Percentiles rank a stretch among this genome's conserved stretches.
These are phyloP conservation scores for Tolypocladium ovalisporum DNA, from an alignment of 2,329 filamentous ascomycete species.

Conservation along the genomic window DNA sequence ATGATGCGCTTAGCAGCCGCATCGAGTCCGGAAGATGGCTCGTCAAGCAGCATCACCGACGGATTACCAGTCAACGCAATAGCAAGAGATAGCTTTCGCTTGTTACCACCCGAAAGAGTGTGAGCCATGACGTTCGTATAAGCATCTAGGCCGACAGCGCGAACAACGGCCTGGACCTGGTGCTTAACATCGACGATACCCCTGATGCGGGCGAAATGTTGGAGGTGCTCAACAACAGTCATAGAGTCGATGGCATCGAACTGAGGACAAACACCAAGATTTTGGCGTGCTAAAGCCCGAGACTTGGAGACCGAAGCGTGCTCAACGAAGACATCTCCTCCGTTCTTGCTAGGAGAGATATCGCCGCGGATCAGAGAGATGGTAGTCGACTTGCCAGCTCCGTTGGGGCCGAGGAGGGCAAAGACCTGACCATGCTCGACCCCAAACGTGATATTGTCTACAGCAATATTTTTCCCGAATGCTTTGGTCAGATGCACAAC, in stretches of 20 bases:
- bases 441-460: slow-evolving; percentile 85
- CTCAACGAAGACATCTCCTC: slow-evolving; percentile 73
- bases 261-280: slow-evolving; percentile 83
- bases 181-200: slow-evolving; percentile 65
- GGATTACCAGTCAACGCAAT: slow-evolving; percentile 93
- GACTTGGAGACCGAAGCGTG: slow-evolving; percentile 60
- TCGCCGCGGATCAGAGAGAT: slow-evolving; percentile 85
- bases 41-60: slow-evolving; percentile 75
- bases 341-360: slow-evolving; percentile 55
- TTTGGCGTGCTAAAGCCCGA: slow-evolving; percentile 59
- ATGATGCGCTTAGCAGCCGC: slow-evolving; percentile 84
- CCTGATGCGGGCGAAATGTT: slow-evolving; percentile 77
- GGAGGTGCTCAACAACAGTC: slow-evolving; percentile 77
- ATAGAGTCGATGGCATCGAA: slow-evolving; percentile 82
- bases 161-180: slow-evolving; percentile 70
- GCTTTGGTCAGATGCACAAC: slow-evolving; percentile 71
- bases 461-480: slow-evolving; percentile 65
- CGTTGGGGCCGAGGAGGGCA: slow-evolving; percentile 80
- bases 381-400: slow-evolving; percentile 82
- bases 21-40: slow-evolving; percentile 81
- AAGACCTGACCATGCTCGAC: slow-evolving; percentile 75
- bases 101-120: slow-evolving; percentile 81
- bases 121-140: slow-evolving; percentile 67
- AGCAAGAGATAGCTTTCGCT: slow-evolving; percentile 83
- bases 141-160: slow-evolving; percentile 63